These are phyloP conservation scores for Claviceps arundinis DNA, from an alignment of 2,329 filamentous ascomycete genomes.

Conservation along the genomic window DNA sequence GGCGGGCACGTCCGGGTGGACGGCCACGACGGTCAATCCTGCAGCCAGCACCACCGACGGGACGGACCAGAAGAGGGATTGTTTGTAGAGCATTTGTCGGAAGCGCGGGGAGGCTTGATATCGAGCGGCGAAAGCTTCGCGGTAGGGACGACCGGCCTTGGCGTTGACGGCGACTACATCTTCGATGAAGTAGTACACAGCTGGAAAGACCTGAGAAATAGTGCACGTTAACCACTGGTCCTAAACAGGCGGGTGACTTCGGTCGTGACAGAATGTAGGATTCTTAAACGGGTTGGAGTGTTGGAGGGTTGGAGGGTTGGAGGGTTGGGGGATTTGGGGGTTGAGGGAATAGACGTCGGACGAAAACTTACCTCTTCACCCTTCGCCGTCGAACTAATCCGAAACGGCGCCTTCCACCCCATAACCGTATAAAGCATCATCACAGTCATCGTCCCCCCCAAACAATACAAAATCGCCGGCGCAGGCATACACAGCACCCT, in stretches of 20 bases:
- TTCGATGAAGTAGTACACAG: slow-evolving; percentile 52
- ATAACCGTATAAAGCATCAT: slow-evolving; percentile 21
- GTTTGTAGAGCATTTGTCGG: slow-evolving; percentile 25
- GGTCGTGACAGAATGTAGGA: too few species aligned
- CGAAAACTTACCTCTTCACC: slow-evolving; percentile 25
- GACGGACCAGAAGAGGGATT: slow-evolving; percentile 29
- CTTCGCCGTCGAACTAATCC: slow-evolving; percentile 50
- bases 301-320: too few species aligned
- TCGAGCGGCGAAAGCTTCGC: slow-evolving; percentile 27
- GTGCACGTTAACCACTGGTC: background rate
- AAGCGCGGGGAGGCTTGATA: slow-evolving; percentile 29
- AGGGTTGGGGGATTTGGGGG: too few species aligned
- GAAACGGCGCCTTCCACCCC: slow-evolving; percentile 40
- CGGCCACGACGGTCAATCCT: slow-evolving; percentile 22
- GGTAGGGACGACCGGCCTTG: slow-evolving; percentile 33
- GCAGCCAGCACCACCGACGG: slow-evolving; percentile 23
- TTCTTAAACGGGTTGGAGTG: too few species aligned
- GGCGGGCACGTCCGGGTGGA: slow-evolving; percentile 21
- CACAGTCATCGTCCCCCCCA: slow-evolving; percentile 28
- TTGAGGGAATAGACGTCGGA: too few species aligned
- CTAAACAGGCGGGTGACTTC: too few species aligned
- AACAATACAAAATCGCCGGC: slow-evolving; percentile 34
- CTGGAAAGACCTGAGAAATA: slow-evolving; percentile 35
- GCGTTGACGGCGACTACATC: slow-evolving; percentile 56
- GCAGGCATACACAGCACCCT: slow-evolving; percentile 38